Base-by-base conservation (phyloP, 1,284 basidiomycete species). In the Ustilago tritici region DNA sequence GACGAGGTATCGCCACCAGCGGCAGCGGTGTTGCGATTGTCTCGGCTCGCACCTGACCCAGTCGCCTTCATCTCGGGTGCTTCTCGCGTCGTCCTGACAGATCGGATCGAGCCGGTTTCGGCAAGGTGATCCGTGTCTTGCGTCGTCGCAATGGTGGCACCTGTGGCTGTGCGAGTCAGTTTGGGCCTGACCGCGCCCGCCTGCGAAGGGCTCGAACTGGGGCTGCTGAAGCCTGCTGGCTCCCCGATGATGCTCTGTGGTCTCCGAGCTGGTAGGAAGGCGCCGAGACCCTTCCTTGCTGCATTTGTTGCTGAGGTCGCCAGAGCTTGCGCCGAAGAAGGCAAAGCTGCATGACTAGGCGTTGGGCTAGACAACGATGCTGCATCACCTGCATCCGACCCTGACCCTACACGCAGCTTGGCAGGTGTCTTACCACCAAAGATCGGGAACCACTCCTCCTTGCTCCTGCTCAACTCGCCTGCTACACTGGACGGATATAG, bases 401-500 rank as follows among this genome's bases (percentile, higher is more conserved):
- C 36, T 3, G 70, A 47, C 11, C 58, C 19, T 10, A 38, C 40
- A 3, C 59, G 53, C 56, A 68, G 17, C 32, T 65, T 65, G 34
- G 62, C 64, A 3, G 74, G 74, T 34, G 69, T 78, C 59, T 92
- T 92, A 0, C 95, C 95, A 11, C 95, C 95, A 86, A 94, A 98
- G 9, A 96, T 87, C 3, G 89, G 88, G 84, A 95, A 92, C 93
- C 95, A 96, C n/a, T 89, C 88, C 1, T 91, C 84, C 40, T 87
- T 89, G 15, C 91, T 90, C 0, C 92, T 90, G 14, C 91, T 89
- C 12, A 98, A 87, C 36, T 92, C 89, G 4, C 96, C 96, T 0
- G 95, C 90, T 2, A 99, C 90, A 17, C 88, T 88, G 54, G 92
- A 89, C 0, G 95, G 93, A 85, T 93, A 99, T 4, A 98, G 88